Evolutionary conservation across 1,139 yeast genomes (phyloP).

Genomic region (Entelexis sorbosivorans): DNA sequence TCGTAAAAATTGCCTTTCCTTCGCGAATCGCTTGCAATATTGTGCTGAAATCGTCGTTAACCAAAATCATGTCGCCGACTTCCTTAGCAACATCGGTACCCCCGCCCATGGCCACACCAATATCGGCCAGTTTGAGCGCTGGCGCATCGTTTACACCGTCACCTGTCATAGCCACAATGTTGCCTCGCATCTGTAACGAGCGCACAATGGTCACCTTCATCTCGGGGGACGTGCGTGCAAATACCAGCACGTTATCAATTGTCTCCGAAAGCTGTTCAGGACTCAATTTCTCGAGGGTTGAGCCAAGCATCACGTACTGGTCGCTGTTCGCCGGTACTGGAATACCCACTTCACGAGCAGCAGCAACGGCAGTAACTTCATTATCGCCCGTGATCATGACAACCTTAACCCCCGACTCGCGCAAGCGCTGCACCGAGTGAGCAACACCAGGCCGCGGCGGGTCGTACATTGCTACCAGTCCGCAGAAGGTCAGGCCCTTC

Average conservation of each 20-base stretch:
- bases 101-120: slow-evolving; percentile 95
- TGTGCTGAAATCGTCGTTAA: slow-evolving; percentile 92
- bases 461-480: slow-evolving; percentile 88
- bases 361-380: slow-evolving; percentile 81
- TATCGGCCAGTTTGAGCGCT: slow-evolving; percentile 93
- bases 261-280: slow-evolving; percentile 62
- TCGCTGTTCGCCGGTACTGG: slow-evolving; percentile 48
- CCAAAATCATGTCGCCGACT: slow-evolving; percentile 94
- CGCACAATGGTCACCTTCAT: slow-evolving; percentile 86
- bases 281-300: slow-evolving; percentile 57
- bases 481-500: slow-evolving; percentile 57
- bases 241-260: slow-evolving; percentile 73
- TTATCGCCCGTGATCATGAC: slow-evolving; percentile 97
- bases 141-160: slow-evolving; percentile 99
- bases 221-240: slow-evolving; percentile 95
- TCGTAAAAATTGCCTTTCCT: slow-evolving; percentile 91
- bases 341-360: slow-evolving; percentile 88
- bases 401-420: slow-evolving; percentile 89
- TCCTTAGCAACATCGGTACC: slow-evolving; percentile 99
- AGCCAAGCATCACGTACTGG: slow-evolving; percentile 59
- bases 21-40: slow-evolving; percentile 87
- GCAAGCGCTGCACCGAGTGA: slow-evolving; percentile 55
- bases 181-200: slow-evolving; percentile 85
- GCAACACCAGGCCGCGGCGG: slow-evolving; percentile 87
- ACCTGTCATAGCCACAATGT: slow-evolving; percentile 97